A percentile compares a stretch with the other conserved stretches of the same genome.
These are phyloP conservation scores for Dimargaris verticillata DNA, from an alignment of 192 early-diverging fungal species.

Conservation along the genomic window DNA sequence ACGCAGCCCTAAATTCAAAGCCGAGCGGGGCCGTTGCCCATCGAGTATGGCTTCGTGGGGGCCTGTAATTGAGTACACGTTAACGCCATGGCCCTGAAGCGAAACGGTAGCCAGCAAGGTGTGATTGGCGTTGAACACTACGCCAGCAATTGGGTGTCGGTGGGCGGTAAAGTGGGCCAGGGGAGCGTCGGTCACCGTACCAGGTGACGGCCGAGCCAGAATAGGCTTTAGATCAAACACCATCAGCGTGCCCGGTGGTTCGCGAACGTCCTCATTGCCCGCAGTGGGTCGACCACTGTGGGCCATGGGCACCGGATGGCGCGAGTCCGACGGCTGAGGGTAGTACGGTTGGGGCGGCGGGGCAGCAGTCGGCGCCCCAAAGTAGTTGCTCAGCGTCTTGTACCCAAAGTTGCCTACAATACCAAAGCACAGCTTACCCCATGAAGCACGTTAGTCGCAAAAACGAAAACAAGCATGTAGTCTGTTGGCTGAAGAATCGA, in stretches of 20 bases:
- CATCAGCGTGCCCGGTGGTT: constrained; percentile 9
- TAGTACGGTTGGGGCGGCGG: not conserved
- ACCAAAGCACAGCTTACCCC: too few relatives aligned
- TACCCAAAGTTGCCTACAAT: constrained; percentile 16
- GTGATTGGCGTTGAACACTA: constrained; percentile 46
- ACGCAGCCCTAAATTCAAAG: not conserved
- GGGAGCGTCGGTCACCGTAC: constrained; percentile 15
- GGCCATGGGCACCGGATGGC: not conserved
- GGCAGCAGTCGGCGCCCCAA: not conserved
- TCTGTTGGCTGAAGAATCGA: too few relatives aligned
- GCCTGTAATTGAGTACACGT: constrained; percentile 40
- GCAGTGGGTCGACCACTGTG: too few relatives aligned
- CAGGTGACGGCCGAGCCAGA: constrained; percentile 2
- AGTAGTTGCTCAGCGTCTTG: constrained; percentile 2
- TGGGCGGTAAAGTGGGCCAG: constrained; percentile 59
- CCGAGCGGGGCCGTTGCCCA: not conserved
- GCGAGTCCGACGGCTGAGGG: not conserved
- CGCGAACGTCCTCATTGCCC: too few relatives aligned
- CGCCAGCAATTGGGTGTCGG: constrained; percentile 38
- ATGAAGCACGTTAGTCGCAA: too few relatives aligned
- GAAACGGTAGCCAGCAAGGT: constrained; percentile 54
- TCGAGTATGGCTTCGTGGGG: too few relatives aligned
- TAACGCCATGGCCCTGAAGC: constrained; percentile 53
- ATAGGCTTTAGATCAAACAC: constrained; percentile 11
- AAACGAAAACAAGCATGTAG: too few relatives aligned